phyloP scores from a whole-genome alignment of 495 filamentous ascomycete species.

The Ascodesmis nigricans region DNA sequence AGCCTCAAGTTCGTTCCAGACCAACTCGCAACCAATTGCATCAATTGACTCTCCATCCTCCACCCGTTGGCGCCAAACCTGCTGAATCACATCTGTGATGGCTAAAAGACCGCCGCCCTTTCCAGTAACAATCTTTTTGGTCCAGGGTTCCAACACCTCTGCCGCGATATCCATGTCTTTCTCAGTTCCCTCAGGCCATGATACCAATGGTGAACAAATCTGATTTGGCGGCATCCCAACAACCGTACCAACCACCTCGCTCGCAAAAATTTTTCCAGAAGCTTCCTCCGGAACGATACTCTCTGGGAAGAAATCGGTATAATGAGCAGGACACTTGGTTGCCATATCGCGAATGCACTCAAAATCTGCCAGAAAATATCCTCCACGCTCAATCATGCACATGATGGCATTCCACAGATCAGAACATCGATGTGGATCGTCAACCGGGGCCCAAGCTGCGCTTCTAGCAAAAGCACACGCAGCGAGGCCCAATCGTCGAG shows the following conservation, averaged over 20 bases:
- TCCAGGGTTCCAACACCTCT: conserved; percentile 7
- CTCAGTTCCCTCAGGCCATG: neutral
- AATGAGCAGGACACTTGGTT: conserved; percentile 6
- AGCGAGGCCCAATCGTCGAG: conserved; percentile 3
- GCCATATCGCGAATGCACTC: conserved; percentile 17
- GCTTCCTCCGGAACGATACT: conserved; percentile 9
- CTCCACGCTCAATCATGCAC: conserved; percentile 14
- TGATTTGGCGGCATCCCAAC: neutral
- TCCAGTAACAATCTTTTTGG: conserved; percentile 12
- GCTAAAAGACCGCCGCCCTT: conserved; percentile 5
- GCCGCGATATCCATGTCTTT: neutral
- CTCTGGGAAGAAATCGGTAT: conserved; percentile 9
- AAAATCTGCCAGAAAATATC: conserved; percentile 17
- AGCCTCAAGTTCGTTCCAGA: conserved; percentile 2
- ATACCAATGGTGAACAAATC: conserved; percentile 1
- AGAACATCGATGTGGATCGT: conserved; percentile 15
- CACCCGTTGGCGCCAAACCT: conserved; percentile 13
- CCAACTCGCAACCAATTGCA: conserved; percentile 5
- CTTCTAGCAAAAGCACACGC: conserved; percentile 14
- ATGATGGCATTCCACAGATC: conserved; percentile 15
- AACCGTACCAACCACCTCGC: neutral
- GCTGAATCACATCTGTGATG: conserved; percentile 9
- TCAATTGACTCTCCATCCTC: conserved; percentile 14
- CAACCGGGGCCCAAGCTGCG: conserved; percentile 15
- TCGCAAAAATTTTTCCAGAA: conserved; percentile 10